These are phyloP conservation scores for Phytopythium montanum DNA, from an alignment of 352 stramenopile species.

Conservation along the genomic window DNA sequence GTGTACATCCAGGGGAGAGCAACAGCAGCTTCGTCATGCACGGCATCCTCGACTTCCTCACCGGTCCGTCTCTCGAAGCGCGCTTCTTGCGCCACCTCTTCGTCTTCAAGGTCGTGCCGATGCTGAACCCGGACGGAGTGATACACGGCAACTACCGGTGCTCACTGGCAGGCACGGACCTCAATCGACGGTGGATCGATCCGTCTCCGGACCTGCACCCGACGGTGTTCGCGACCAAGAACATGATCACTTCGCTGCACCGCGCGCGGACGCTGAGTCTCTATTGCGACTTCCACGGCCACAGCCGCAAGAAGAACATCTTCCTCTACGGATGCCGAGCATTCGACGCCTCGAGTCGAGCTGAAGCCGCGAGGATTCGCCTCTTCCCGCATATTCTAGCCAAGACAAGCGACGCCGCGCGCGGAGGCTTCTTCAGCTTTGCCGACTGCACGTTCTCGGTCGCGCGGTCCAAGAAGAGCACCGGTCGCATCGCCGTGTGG, in stretches of 20 bases:
- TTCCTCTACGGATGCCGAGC: conserved; percentile 83
- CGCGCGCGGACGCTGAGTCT: conserved; percentile 50
- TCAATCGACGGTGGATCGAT: conserved; percentile 78
- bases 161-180: conserved; percentile 80
- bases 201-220: conserved; percentile 63
- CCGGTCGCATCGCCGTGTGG: conserved; percentile 64
- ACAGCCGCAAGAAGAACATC: conserved; percentile 87
- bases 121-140: conserved; percentile 94
- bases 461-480: conserved; percentile 50
- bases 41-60: conserved; percentile 87
- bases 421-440: conserved; percentile 60
- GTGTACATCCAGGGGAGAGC: conserved; percentile 88
- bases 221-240: conserved; percentile 73
- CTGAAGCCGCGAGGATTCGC: conserved; percentile 49
- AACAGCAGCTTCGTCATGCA: conserved; percentile 90
- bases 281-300: conserved; percentile 89
- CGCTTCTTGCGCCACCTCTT: conserved; percentile 75
- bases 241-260: conserved; percentile 52
- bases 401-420: conserved; percentile 38
- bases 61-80: conserved; percentile 59
- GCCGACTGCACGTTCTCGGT: conserved; percentile 73
- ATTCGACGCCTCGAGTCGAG: conserved; percentile 30
- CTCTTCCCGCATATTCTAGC: conserved; percentile 70
- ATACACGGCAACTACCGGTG: conserved; percentile 90
- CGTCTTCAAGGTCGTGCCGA: conserved; percentile 90